phyloP scores from a whole-genome alignment of 1,284 basidiomycete species.

The Ustilago lituana region DNA sequence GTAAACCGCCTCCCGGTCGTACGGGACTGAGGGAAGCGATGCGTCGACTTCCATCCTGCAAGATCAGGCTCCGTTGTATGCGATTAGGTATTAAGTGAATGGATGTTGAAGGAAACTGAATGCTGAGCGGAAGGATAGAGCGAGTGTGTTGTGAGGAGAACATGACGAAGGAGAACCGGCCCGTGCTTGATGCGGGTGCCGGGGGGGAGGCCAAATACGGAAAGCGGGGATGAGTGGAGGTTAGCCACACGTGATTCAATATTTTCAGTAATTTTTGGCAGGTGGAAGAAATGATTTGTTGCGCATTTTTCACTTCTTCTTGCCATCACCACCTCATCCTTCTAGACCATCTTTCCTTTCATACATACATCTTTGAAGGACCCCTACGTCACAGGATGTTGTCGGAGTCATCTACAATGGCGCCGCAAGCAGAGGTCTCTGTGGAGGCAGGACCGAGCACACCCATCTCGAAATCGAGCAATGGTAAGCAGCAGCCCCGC shows the following conservation, averaged over 20 bases:
- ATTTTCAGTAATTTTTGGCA: slow-evolving; percentile 7
- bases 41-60: slow-evolving; percentile 19
- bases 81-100: too few relatives aligned
- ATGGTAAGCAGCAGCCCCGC: slow-evolving; percentile 12
- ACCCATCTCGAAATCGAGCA: slow-evolving; percentile 1
- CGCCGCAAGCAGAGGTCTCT: too few relatives aligned
- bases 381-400: too few relatives aligned
- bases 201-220: too few relatives aligned
- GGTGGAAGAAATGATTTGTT: slow-evolving; percentile 12
- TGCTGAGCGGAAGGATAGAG: not conserved
- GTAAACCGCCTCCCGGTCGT: slow-evolving; percentile 39
- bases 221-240: slow-evolving; percentile 3
- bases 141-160: not conserved
- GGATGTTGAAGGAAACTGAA: too few relatives aligned
- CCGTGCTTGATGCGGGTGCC: slow-evolving; percentile 5
- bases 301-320: too few relatives aligned
- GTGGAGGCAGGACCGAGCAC: slow-evolving; percentile 29
- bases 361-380: not conserved
- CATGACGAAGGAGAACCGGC: not conserved
- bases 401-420: not conserved
- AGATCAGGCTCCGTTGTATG: not conserved
- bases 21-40: slow-evolving; percentile 21
- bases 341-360: not conserved
- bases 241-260: slow-evolving; percentile 14
- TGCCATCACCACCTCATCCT: too few relatives aligned